These are phyloP conservation scores for Saitozyma podzolica DNA, from an alignment of 768 basidiomycete species.

Conservation along the genomic window DNA sequence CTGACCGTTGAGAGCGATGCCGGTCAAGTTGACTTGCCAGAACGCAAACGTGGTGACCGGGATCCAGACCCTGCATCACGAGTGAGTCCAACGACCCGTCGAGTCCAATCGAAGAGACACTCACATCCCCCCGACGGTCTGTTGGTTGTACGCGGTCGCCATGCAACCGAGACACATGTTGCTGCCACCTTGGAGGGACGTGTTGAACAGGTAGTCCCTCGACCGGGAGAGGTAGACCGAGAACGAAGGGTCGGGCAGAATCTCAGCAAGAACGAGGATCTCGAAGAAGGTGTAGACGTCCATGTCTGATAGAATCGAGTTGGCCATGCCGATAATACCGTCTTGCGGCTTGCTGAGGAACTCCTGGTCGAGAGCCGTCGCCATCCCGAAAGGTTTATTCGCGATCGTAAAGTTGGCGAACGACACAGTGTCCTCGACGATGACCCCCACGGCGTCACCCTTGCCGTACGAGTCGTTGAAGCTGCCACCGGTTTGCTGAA, in stretches of 20 bases:
- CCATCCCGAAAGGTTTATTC: conserved; percentile 14
- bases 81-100: too few species aligned
- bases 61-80: too few species aligned
- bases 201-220: background rate
- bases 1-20: conserved; percentile 8
- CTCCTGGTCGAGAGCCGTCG: conserved; percentile 6
- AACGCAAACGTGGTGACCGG: conserved; percentile 11
- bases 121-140: conserved; percentile 3
- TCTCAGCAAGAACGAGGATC: conserved; percentile 5
- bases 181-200: background rate
- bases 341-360: conserved; percentile 12
- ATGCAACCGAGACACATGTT: conserved; percentile 13
- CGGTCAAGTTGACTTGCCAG: conserved; percentile 8
- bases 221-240: conserved; percentile 12
- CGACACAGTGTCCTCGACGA: conserved; percentile 7
- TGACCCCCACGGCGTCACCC: conserved; percentile 3
- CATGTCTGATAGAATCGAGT: conserved; percentile 8
- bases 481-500: background rate
- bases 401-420: conserved; percentile 11
- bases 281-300: conserved; percentile 15
- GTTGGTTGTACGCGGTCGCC: conserved; percentile 2
- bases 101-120: too few species aligned
- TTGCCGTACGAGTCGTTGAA: conserved; percentile 15
- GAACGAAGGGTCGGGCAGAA: conserved; percentile 15
- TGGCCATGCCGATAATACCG: conserved; percentile 16